Evolutionary conservation across 2,329 filamentous ascomycete species (phyloP).

Genomic region (Alternaria alternata): DNA sequence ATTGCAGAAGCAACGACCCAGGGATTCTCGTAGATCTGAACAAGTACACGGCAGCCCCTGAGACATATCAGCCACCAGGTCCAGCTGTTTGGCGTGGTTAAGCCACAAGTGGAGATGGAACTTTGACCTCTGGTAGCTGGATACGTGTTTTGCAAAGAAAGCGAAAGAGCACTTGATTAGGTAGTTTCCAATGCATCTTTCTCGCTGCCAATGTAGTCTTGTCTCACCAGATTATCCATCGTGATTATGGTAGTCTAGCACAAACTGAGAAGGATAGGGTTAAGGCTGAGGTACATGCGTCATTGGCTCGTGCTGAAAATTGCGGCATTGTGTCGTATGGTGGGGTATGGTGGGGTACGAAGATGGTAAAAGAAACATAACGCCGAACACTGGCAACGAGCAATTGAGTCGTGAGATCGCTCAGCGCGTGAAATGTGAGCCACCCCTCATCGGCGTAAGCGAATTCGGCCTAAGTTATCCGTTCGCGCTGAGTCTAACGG

Average conservation of each 20-base stretch:
- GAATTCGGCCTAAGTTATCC: not conserved
- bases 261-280: no score
- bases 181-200: no score
- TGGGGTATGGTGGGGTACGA: conserved; percentile 27
- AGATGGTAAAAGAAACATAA: conserved; percentile 1
- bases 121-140: not conserved
- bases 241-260: no score
- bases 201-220: no score
- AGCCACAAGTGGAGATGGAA: not conserved
- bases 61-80: no score
- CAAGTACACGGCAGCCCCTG: no score
- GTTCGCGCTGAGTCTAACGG: not conserved
- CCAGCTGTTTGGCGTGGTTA: no score
- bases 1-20: no score
- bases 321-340: conserved; percentile 21
- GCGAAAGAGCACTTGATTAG: no score
- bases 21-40: no score
- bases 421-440: not conserved
- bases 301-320: conserved; percentile 23
- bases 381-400: not conserved
- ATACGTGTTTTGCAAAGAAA: not conserved
- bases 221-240: no score
- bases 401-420: not conserved
- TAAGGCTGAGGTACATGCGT: conserved; percentile 12
- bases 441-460: not conserved